Base-by-base conservation (phyloP, 768 basidiomycete genomes). In the Termitomyces sp. region DNA sequence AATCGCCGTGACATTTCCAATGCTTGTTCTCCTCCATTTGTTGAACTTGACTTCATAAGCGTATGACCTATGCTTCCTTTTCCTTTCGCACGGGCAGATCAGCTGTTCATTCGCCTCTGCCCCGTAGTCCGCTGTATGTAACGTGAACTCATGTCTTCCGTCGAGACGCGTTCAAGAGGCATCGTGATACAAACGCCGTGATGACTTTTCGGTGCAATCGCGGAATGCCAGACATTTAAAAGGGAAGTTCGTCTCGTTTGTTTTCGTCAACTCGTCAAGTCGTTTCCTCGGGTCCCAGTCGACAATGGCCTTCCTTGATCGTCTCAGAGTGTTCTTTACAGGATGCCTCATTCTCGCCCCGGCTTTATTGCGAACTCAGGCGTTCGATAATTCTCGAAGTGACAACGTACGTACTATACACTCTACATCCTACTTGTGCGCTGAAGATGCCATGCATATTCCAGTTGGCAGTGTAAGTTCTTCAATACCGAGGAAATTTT, bases 391-490 rank as follows among this genome's bases (percentile, higher is more conserved):
- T 43, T 64, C 67, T 12, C 59, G 70, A 32, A 68, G 65, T 33
- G 72, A 75, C 40, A 76, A 76, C 47, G 74, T 76, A 60, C 38
- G 68, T 62, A 10, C 1, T 47, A 16, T 38, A 31, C 31, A 16
- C 16, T 7, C 27, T n/a, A 23, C 7, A 16, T 36, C 56, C 16
- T 39, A 12, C 22, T 10, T 40, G 35, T 25, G n/a, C 5, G 32
- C 43, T 53, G 18, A 53, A 52, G 39, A 11, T 29, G 9, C 29
- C 5, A 29, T 29, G 29, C 29, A 29, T 27, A 48, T 36, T 33
- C 10, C 25, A 85, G 84, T 74, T 84, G 44, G 84, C 74, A 38
- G 77, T 84, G 83, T 84, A 68, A 63, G 76, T 25, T 7, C 4
- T 3, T 38, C 18, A 3, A 3, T 16, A 9, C 3, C 22, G 2